Evolutionary conservation across 257 asterid genomes (phyloP).

Genomic region (Lycium ferocissimum): DNA sequence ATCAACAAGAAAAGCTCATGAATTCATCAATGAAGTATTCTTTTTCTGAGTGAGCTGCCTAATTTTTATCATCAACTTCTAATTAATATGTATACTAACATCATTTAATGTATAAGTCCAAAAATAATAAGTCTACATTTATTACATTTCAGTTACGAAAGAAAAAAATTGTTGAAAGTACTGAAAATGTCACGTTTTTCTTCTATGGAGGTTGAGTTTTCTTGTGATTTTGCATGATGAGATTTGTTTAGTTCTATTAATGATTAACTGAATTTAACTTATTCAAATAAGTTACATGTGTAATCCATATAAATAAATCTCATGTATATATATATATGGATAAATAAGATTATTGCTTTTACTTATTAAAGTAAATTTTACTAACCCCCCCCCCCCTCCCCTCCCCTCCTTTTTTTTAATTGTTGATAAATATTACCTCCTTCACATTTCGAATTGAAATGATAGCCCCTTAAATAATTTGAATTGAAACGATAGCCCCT

Average conservation of each 20-base stretch:
- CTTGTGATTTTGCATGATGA: not conserved
- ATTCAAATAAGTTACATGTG: not conserved
- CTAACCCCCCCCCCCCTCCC: no score
- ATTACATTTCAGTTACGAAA: slow-evolving; percentile 3
- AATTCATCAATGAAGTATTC: not conserved
- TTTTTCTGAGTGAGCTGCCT: not conserved
- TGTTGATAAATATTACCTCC: no score
- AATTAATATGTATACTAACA: not conserved
- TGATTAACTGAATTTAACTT: not conserved
- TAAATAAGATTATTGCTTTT: no score
- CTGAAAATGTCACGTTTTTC: not conserved
- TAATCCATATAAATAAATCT: not conserved
- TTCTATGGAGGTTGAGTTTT: not conserved
- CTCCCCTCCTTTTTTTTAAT: no score
- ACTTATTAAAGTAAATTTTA: no score
- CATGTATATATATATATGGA: no score
- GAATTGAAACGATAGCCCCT: no score
- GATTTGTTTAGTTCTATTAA: not conserved
- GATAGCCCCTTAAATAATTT: no score
- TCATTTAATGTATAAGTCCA: not conserved
- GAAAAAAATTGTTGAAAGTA: not conserved
- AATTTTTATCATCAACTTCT: not conserved
- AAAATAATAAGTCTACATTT: not conserved
- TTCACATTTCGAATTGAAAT: no score
- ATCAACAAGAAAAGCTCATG: not conserved